Evolutionary conservation across 306 rosid genomes (phyloP).

Genomic region (Vicia sativa): DNA sequence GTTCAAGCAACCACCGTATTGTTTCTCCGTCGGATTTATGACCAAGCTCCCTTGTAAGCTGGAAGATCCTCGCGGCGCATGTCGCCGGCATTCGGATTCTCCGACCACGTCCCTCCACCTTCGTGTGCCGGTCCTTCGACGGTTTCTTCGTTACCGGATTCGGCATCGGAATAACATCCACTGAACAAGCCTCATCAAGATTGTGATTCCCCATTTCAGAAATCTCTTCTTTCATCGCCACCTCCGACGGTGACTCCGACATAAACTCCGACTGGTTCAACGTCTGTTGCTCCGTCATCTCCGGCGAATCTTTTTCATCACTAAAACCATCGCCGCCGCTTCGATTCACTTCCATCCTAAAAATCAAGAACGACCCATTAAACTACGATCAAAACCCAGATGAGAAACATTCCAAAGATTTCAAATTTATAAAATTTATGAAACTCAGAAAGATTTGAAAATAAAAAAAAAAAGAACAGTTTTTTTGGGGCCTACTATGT

Average conservation of each 20-base stretch:
- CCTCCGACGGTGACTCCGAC: not conserved
- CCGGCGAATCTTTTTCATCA: slow-evolving; percentile 35
- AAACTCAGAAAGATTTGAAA: too few species aligned
- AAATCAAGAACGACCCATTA: slow-evolving; percentile 3
- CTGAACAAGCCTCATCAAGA: too few species aligned
- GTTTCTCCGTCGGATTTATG: slow-evolving; percentile 93
- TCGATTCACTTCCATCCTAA: slow-evolving; percentile 47
- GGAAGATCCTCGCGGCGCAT: slow-evolving; percentile 84
- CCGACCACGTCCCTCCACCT: slow-evolving; percentile 91
- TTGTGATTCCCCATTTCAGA: too few species aligned
- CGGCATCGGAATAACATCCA: slow-evolving; percentile 40
- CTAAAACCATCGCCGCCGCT: slow-evolving; percentile 33
- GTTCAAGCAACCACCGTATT: slow-evolving; percentile 81
- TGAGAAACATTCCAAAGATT: slow-evolving; percentile 1
- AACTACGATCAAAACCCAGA: slow-evolving; percentile 11
- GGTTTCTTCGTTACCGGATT: slow-evolving; percentile 44
- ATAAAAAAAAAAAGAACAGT: not conserved
- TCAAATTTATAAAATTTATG: not conserved
- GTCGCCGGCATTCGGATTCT: slow-evolving; percentile 86
- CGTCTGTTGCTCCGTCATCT: slow-evolving; percentile 20
- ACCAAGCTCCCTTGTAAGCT: slow-evolving; percentile 78
- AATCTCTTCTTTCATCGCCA: slow-evolving; percentile 58
- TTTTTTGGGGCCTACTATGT: slow-evolving; percentile 19
- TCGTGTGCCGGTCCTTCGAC: slow-evolving; percentile 85
- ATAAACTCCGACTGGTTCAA: slow-evolving; percentile 23